A percentile compares a stretch with the other conserved stretches of the same genome.
phyloP scores from a whole-genome alignment of 371 early-diverging fungal species.

The Saksenaea vasiformis region DNA sequence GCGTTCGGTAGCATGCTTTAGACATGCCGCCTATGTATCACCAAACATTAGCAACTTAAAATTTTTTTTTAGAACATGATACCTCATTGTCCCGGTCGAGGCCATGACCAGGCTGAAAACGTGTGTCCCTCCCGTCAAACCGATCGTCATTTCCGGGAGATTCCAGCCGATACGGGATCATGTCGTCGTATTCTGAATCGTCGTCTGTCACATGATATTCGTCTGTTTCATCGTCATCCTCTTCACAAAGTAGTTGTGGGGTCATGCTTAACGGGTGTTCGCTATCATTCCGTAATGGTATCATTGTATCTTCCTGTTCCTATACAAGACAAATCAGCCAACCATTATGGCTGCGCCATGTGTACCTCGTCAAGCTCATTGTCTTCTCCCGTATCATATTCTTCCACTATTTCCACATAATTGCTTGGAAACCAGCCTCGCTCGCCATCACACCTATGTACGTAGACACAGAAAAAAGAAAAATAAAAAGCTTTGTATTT shows the following conservation, averaged over 20 bases:
- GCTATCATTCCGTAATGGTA: neutral
- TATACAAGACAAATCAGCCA: neutral
- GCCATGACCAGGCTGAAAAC: neutral
- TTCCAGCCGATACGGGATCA: neutral
- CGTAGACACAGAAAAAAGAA: slow-evolving; percentile 1
- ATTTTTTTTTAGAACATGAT: neutral
- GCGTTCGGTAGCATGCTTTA: neutral
- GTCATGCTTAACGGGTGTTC: slow-evolving; percentile 1
- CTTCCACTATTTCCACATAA: slow-evolving; percentile 66
- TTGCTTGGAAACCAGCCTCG: slow-evolving; percentile 94
- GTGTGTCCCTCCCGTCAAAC: neutral
- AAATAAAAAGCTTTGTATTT: neutral
- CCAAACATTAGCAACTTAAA: neutral
- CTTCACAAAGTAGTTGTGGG: neutral
- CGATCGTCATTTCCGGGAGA: neutral
- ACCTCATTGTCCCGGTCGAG: neutral
- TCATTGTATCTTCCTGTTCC: neutral
- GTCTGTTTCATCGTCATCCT: slow-evolving; percentile 1
- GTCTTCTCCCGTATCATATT: slow-evolving; percentile 22
- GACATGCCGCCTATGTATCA: neutral
- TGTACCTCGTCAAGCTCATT: neutral
- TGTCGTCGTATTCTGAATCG: neutral
- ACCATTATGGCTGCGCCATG: neutral
- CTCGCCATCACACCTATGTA: slow-evolving; percentile 53
- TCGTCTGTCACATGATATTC: slow-evolving; percentile 4